A percentile compares a stretch with the other conserved stretches of the same genome.
phyloP scores from a whole-genome alignment of 805 yeast species.

The Millerozyma miso region DNA sequence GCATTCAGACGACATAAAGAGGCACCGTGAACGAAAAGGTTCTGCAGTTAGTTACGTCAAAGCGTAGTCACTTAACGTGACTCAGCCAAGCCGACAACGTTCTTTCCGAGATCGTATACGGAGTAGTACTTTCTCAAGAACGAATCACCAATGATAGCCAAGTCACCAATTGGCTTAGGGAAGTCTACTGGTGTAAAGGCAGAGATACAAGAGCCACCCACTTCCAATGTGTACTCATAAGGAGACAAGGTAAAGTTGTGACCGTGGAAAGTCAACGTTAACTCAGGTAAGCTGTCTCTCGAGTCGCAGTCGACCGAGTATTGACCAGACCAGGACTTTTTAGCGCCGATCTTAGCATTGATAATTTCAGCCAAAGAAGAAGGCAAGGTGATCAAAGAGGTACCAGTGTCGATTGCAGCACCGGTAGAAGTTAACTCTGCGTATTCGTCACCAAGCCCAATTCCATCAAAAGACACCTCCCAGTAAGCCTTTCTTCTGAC shows the following conservation, averaged over 20 bases:
- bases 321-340: conserved; percentile 96
- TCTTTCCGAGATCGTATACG: conserved; percentile 81
- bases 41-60: too few species aligned
- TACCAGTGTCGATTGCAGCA: conserved; percentile 98
- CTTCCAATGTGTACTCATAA: conserved; percentile 90
- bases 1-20: too few species aligned
- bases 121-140: conserved; percentile 95
- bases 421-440: conserved; percentile 81
- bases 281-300: conserved; percentile 82
- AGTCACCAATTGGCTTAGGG: conserved; percentile 95
- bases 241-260: conserved; percentile 87
- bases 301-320: conserved; percentile 86
- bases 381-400: conserved; percentile 92
- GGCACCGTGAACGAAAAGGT: too few species aligned
- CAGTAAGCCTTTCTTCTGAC: conserved; percentile 99
- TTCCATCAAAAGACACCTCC: conserved; percentile 93
- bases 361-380: conserved; percentile 92
- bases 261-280: conserved; percentile 87
- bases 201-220: conserved; percentile 92
- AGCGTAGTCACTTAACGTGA: conserved; percentile 39
- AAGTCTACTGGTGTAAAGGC: conserved; percentile 96
- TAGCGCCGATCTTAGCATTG: conserved; percentile 95
- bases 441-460: conserved; percentile 88
- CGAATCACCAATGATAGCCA: conserved; percentile 96
- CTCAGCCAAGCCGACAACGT: conserved; percentile 92